phyloP scores from a whole-genome alignment of 2,329 filamentous ascomycete genomes.

The Neophaeococcomyces aloes region DNA sequence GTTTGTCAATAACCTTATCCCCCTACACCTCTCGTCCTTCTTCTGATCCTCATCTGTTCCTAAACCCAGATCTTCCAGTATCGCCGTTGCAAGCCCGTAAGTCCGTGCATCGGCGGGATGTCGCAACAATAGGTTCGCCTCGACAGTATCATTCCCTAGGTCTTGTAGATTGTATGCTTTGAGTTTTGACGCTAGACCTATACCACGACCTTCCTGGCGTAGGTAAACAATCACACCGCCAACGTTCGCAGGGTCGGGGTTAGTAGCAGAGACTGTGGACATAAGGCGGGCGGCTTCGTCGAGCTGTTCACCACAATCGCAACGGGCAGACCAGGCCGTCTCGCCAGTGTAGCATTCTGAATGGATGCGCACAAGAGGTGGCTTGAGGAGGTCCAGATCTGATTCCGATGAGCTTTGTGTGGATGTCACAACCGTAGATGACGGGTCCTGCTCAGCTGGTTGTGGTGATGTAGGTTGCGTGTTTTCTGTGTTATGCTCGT shows the following conservation, averaged over 20 bases:
- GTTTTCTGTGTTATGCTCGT: too few relatives aligned
- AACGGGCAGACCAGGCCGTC: conserved; percentile 94
- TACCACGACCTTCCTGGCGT: conserved; percentile 89
- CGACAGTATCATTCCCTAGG: conserved; percentile 91
- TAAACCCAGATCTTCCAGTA: conserved; percentile 74
- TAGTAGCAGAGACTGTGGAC: conserved; percentile 51
- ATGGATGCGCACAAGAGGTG: conserved; percentile 85
- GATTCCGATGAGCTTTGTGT: neutral
- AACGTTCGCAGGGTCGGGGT: conserved; percentile 35
- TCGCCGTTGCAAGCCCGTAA: conserved; percentile 93
- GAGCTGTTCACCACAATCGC: conserved; percentile 94
- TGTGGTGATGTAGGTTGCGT: neutral
- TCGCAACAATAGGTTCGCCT: conserved; percentile 80
- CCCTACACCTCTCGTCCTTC: conserved; percentile 31
- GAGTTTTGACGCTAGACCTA: conserved; percentile 86
- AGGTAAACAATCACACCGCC: conserved; percentile 94
- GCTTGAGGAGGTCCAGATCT: conserved; percentile 14
- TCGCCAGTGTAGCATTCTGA: conserved; percentile 98
- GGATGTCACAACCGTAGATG: neutral
- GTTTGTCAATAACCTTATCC: conserved; percentile 76
- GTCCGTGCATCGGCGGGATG: conserved; percentile 91
- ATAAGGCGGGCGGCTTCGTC: conserved; percentile 93
- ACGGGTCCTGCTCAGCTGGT: neutral
- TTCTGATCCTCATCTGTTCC: conserved; percentile 45
- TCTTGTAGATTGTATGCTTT: conserved; percentile 98